These are phyloP conservation scores for Colletotrichum tanaceti DNA, from an alignment of 2,329 filamentous ascomycete genomes.

Conservation along the genomic window DNA sequence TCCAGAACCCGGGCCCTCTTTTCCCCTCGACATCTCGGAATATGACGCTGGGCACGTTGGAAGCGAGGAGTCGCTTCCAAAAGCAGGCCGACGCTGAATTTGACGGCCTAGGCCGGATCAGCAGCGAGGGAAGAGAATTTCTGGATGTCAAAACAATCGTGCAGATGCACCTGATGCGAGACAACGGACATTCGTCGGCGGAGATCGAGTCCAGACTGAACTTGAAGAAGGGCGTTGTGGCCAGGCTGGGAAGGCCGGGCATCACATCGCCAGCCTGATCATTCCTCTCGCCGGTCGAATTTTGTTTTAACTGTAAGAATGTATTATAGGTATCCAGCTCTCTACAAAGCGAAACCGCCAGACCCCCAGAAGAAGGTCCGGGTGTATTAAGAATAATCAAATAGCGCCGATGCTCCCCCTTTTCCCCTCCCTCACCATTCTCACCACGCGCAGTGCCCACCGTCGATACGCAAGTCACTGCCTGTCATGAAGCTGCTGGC, in stretches of 20 bases:
- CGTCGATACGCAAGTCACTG: constrained; percentile 76
- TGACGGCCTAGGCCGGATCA: constrained; percentile 52
- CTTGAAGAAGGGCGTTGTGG: constrained; percentile 59
- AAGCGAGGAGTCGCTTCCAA: constrained; percentile 59
- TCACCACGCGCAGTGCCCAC: constrained; percentile 73
- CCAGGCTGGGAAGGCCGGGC: constrained; percentile 56
- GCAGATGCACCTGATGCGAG: constrained; percentile 59
- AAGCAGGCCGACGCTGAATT: constrained; percentile 58
- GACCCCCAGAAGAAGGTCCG: constrained; percentile 10
- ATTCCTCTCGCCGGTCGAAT: neutral
- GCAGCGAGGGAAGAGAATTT: constrained; percentile 56
- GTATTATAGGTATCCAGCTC: constrained; percentile 30
- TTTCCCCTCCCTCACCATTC: constrained; percentile 13
- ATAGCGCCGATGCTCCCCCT: constrained; percentile 1
- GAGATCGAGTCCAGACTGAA: constrained; percentile 61
- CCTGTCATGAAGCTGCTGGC: constrained; percentile 56
- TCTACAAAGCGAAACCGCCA: constrained; percentile 21
- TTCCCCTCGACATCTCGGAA: constrained; percentile 53
- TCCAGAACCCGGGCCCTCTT: constrained; percentile 42
- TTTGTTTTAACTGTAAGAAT: neutral
- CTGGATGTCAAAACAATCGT: constrained; percentile 61
- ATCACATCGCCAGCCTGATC: constrained; percentile 43
- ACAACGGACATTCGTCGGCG: constrained; percentile 50
- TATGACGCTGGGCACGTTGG: constrained; percentile 61
- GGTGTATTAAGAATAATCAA: constrained; percentile 32